These are phyloP conservation scores for Fragilaria radians DNA, from an alignment of 108 stramenopile species.

Conservation along the genomic window DNA sequence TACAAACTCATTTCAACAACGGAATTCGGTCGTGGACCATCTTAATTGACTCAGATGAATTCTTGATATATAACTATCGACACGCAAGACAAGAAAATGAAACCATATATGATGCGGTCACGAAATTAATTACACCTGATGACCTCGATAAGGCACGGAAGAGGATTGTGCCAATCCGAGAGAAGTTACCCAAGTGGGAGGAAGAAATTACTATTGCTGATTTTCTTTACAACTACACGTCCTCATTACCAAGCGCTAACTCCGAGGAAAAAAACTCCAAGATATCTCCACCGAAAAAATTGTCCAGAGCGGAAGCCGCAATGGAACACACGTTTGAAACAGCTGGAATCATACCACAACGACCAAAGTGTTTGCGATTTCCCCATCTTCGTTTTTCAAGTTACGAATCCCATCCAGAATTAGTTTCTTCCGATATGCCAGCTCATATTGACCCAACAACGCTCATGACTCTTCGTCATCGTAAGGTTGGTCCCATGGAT, in stretches of 20 bases:
- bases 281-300: background rate
- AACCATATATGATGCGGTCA: background rate
- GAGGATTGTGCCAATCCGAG: background rate
- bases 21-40: constrained; percentile 31
- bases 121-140: background rate
- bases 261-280: background rate
- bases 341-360: background rate
- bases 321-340: background rate
- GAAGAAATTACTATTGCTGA: background rate
- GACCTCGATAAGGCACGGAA: background rate
- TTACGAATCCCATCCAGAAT: background rate
- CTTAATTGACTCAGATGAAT: constrained; percentile 57
- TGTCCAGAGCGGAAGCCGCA: background rate
- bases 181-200: background rate
- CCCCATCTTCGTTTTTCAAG: background rate
- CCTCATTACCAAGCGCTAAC: background rate
- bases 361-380: background rate
- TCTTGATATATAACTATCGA: constrained; percentile 11
- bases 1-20: constrained; percentile 21
- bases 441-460: constrained; percentile 1
- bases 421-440: background rate
- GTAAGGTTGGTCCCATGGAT: constrained; percentile 5
- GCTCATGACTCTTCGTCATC: constrained; percentile 8
- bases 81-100: background rate
- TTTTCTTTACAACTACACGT: background rate